Conservation (phyloP, 306 rosid genomes). For the Cucurbita argyrosperma region DNA sequence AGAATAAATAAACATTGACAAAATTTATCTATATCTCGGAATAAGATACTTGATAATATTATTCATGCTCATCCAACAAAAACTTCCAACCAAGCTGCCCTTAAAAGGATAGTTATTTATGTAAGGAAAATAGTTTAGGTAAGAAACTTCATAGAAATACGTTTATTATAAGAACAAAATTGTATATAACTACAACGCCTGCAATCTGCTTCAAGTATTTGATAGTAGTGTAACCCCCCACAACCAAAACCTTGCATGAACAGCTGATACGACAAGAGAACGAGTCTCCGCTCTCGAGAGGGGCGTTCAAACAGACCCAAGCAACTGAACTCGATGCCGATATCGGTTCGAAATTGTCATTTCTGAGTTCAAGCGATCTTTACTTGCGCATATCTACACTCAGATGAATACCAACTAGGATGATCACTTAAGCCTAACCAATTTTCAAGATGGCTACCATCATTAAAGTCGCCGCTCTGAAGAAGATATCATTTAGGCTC, state of each 20-base stretch:
- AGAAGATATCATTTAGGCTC: constrained; percentile 39
- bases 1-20: too few relatives aligned
- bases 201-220: background rate
- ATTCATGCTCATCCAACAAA: too few relatives aligned
- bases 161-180: background rate
- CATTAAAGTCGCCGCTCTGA: constrained; percentile 50
- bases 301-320: background rate
- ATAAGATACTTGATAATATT: too few relatives aligned
- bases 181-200: background rate
- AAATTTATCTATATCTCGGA: too few relatives aligned
- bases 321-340: background rate
- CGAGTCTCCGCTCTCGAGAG: background rate
- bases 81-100: too few relatives aligned
- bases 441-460: constrained; percentile 44
- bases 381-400: background rate
- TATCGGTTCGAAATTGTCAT: background rate
- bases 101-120: background rate
- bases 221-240: background rate
- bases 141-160: background rate
- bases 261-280: background rate
- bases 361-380: background rate
- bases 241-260: background rate
- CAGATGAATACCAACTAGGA: background rate
- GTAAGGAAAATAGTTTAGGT: background rate
- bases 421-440: constrained; percentile 29